A percentile compares a stretch with the other conserved stretches of the same genome.
phyloP scores from a whole-genome alignment of 495 filamentous ascomycete species.

The Xylaria palmicola region DNA sequence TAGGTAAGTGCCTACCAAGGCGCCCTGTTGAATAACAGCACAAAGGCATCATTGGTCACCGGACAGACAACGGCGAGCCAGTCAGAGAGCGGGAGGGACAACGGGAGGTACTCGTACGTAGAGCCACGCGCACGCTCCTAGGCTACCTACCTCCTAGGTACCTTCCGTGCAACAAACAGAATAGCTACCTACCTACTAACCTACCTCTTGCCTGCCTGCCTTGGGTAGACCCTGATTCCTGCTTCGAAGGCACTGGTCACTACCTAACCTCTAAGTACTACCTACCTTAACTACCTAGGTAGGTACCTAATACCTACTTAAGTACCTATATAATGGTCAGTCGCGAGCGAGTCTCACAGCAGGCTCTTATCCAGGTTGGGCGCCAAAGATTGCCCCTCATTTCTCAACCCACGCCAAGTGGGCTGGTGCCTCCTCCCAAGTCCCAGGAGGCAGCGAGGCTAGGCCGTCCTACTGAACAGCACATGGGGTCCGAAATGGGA shows the following conservation, averaged over 20 bases:
- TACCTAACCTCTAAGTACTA: neutral
- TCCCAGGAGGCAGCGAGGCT: neutral
- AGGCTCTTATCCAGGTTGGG: slow-evolving; percentile 1
- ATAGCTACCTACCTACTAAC: neutral
- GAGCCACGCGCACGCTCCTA: too few relatives aligned
- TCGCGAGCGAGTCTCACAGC: too few relatives aligned
- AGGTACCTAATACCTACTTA: neutral
- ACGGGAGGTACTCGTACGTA: neutral
- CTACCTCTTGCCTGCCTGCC: too few relatives aligned
- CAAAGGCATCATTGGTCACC: slow-evolving; percentile 13
- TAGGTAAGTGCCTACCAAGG: neutral
- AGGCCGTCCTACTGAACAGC: slow-evolving; percentile 7
- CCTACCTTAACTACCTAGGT: neutral
- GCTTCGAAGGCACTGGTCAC: too few relatives aligned
- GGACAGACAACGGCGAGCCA: neutral
- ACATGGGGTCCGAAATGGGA: neutral
- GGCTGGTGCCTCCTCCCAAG: slow-evolving; percentile 3
- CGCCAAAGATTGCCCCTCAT: slow-evolving; percentile 19
- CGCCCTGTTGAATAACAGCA: slow-evolving; percentile 9
- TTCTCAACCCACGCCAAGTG: slow-evolving; percentile 17
- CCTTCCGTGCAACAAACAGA: slow-evolving; percentile 2
- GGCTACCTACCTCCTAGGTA: too few relatives aligned
- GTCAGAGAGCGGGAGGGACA: neutral
- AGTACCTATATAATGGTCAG: too few relatives aligned
- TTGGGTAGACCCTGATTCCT: too few relatives aligned